Percentiles rank a stretch among this genome's conserved stretches.
phyloP scores from a whole-genome alignment of 169 alveolate species.

The Theileria parva region DNA sequence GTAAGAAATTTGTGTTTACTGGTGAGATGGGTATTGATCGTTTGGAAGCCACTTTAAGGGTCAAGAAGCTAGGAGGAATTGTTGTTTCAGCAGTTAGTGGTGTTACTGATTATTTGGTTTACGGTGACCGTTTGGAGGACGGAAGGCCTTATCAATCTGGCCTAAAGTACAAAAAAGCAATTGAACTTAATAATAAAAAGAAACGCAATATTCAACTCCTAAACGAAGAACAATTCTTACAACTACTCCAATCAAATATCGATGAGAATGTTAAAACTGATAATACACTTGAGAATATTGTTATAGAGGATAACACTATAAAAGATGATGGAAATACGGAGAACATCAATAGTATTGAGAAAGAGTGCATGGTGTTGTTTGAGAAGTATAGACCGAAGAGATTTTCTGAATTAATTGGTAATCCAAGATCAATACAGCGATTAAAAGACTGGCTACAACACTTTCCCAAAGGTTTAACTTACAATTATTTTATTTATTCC shows the following conservation, averaged over 20 bases:
- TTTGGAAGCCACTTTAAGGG: constrained; percentile 71
- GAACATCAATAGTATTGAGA: neutral
- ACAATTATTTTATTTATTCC: no score
- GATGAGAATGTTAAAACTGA: neutral
- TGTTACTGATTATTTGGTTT: constrained; percentile 86
- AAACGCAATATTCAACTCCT: constrained; percentile 69
- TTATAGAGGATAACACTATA: neutral
- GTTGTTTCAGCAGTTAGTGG: constrained; percentile 88
- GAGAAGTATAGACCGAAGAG: constrained; percentile 92
- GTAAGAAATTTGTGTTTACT: constrained; percentile 83
- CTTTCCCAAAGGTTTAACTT: constrained; percentile 89
- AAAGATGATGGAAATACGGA: neutral
- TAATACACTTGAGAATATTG: neutral
- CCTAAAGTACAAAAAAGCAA: constrained; percentile 85
- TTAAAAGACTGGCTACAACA: constrained; percentile 91
- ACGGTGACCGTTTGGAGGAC: constrained; percentile 92
- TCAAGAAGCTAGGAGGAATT: constrained; percentile 88
- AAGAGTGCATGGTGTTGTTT: constrained; percentile 9
- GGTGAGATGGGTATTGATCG: constrained; percentile 84
- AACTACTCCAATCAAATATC: constrained; percentile 63
- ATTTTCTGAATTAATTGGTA: constrained; percentile 90
- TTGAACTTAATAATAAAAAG: constrained; percentile 55
- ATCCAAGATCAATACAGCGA: constrained; percentile 80
- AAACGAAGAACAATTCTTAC: constrained; percentile 79
- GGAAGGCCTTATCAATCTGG: constrained; percentile 91